Base-by-base conservation (phyloP, 345 rosid species). In the Eucalyptus erythrocorys region DNA sequence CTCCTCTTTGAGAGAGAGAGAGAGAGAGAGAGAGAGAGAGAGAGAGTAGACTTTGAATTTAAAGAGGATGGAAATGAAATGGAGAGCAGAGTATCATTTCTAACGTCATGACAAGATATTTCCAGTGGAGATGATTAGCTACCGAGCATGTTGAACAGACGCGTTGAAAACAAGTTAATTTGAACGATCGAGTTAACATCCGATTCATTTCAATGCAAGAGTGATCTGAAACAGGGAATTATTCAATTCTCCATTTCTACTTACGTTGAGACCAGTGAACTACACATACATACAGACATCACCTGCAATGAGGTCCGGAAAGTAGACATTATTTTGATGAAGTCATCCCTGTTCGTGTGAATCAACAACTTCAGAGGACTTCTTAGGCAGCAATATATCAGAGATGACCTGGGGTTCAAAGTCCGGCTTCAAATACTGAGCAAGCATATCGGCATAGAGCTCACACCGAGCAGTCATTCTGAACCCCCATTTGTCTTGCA, bases 401-500 rank as follows among this genome's bases (percentile, higher is more conserved):
- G 96, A 91, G 50, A 97, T 89, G 89, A 97, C 94, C 90, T 95
- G 97, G 71, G 98, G 96, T 89, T 94, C 93, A 68, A 94, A 98
- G 88, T 95, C 96, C 16, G 97, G 97, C 90, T 93, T 95, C 90
- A 94, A 40, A 85, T 98, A 98, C 40, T 47, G 87, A 15, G 89
- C 92, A 50, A 98, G 93, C 91, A 95, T 47, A 82, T 95, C 96
- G 2, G 95, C 95, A 87, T 97, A 96, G 42, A 94, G 57, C 68
- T 96, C 97, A 5, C 97, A 98, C 57, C 98, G 92, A 19, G 99
- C 96, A 90, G 97, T 96, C 99, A 95, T 95, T 89, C 95, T 91
- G 90, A 97, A 96, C 24, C 99, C 97, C 99, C 99, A 97, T 90
- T 95, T 96, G 92, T 97, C 99, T 90, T 96, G 97, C 91, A 92